Evolutionary conservation across 306 rosid species (phyloP).

Genomic region (Cicer cuneatum): DNA sequence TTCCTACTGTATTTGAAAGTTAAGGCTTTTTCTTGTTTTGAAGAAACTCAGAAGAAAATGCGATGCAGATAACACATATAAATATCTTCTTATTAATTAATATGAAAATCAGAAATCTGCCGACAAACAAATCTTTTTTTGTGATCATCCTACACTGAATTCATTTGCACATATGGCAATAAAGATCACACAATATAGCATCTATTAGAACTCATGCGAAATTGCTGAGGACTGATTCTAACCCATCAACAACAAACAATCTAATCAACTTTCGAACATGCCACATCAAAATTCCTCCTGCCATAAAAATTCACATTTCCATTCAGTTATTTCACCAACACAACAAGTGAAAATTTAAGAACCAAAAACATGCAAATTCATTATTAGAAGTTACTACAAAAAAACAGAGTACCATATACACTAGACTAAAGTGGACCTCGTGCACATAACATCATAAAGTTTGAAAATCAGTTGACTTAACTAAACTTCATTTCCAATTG

Average conservation of each 20-base stretch:
- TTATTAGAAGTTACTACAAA: not conserved
- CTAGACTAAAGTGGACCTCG: not conserved
- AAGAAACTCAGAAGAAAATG: slow-evolving; percentile 10
- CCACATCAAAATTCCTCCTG: slow-evolving; percentile 37
- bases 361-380: slow-evolving; percentile 13
- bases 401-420: slow-evolving; percentile 12
- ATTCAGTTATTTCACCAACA: slow-evolving; percentile 16
- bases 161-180: slow-evolving; percentile 33
- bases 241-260: slow-evolving; percentile 11
- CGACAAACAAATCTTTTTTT: not conserved
- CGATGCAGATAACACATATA: slow-evolving; percentile 14
- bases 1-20: slow-evolving; percentile 6
- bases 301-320: not conserved
- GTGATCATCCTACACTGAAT: slow-evolving; percentile 28
- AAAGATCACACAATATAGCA: slow-evolving; percentile 26
- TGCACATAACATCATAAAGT: slow-evolving; percentile 16
- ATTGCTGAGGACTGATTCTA: slow-evolving; percentile 33
- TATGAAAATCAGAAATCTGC: slow-evolving; percentile 13
- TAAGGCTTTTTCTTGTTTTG: not conserved
- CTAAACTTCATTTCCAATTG: slow-evolving; percentile 31
- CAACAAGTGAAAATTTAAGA: slow-evolving; percentile 6
- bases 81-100: slow-evolving; percentile 33
- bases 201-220: slow-evolving; percentile 33
- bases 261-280: slow-evolving; percentile 30
- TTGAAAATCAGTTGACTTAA: slow-evolving; percentile 4